These are phyloP conservation scores for Boletus calvinii DNA, from an alignment of 1,284 basidiomycete species.

Conservation along the genomic window DNA sequence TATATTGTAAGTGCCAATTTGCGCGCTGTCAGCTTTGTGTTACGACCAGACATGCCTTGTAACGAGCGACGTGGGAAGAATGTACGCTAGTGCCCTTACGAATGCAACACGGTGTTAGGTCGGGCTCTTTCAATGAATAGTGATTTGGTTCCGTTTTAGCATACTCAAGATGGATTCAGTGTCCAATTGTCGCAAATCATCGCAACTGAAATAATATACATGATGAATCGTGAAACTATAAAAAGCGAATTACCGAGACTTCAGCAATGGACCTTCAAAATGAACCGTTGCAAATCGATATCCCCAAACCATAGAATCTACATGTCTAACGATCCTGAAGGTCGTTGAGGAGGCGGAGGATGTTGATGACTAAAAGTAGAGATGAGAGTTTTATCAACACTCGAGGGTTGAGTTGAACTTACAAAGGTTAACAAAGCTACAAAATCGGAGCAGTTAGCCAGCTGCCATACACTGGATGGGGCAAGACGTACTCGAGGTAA, in stretches of 20 bases:
- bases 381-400: background rate
- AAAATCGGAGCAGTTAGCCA: conserved; percentile 7
- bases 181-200: conserved; percentile 10
- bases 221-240: conserved; percentile 15
- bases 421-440: conserved; percentile 75
- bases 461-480: background rate
- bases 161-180: background rate
- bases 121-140: background rate
- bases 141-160: too few relatives aligned
- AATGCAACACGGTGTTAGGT: background rate
- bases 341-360: conserved; percentile 70
- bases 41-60: background rate
- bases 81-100: background rate
- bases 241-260: conserved; percentile 4
- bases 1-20: background rate
- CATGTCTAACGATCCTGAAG: conserved; percentile 39
- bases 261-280: background rate
- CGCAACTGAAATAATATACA: conserved; percentile 24
- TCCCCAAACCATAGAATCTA: background rate
- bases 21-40: background rate
- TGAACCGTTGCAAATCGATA: background rate
- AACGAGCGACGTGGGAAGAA: background rate
- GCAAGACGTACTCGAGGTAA: conserved; percentile 72
- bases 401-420: conserved; percentile 30
- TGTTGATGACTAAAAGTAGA: conserved; percentile 59